These are phyloP conservation scores for Neurospora intermedia DNA, from an alignment of 495 filamentous ascomycete genomes.

Conservation along the genomic window DNA sequence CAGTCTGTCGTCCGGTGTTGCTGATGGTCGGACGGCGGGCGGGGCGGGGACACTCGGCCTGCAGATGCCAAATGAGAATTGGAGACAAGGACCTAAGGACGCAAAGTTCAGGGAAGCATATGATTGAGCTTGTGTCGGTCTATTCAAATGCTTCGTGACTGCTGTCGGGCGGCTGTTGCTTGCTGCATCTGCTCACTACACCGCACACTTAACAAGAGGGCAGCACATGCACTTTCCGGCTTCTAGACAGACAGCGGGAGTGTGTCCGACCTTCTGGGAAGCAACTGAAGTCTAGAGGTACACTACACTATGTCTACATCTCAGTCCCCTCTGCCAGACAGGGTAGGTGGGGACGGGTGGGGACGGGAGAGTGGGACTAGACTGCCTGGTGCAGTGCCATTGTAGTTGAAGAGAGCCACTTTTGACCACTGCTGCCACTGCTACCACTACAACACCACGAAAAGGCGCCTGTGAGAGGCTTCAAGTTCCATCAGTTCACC, in stretches of 20 bases:
- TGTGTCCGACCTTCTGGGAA: not conserved
- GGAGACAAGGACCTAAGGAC: not conserved
- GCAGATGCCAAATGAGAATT: not conserved
- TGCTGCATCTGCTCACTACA: not conserved
- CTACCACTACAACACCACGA: not conserved
- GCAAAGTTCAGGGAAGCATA: not conserved
- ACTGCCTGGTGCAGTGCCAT: not conserved
- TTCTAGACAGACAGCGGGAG: not conserved
- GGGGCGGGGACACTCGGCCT: not conserved
- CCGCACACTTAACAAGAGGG: not conserved
- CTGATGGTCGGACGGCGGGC: not conserved
- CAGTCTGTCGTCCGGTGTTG: not conserved
- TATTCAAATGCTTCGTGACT: not conserved
- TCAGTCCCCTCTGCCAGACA: not conserved
- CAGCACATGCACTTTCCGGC: not conserved
- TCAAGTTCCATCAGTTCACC: not conserved
- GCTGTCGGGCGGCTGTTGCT: not conserved
- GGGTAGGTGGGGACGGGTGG: not conserved
- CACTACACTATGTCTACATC: too few relatives aligned
- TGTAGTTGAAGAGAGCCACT: not conserved
- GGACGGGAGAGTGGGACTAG: not conserved
- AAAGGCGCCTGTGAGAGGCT: not conserved
- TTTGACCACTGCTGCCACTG: not conserved
- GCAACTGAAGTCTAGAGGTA: not conserved
- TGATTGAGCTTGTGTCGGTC: too few relatives aligned